These are phyloP conservation scores for Nannochloropsis oceanica DNA, from an alignment of 108 stramenopile species.

Conservation along the genomic window DNA sequence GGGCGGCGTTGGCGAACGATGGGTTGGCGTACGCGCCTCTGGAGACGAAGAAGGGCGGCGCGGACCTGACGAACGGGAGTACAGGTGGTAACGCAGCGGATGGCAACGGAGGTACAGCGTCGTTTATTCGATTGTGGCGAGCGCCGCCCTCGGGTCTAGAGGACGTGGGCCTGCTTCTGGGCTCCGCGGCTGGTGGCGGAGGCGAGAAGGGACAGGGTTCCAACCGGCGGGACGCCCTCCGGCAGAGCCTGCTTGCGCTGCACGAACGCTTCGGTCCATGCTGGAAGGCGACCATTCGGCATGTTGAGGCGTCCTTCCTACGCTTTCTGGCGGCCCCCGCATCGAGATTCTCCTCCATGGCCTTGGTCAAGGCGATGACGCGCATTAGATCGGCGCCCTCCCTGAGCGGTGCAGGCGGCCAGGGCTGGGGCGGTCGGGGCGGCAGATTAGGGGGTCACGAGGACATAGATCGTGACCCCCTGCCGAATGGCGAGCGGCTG, in stretches of 20 bases:
- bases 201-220: neutral
- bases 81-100: neutral
- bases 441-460: neutral
- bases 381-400: neutral
- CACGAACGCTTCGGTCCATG: neutral
- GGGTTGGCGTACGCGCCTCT: neutral
- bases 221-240: neutral
- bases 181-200: neutral
- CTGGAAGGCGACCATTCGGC: neutral
- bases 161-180: neutral
- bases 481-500: neutral
- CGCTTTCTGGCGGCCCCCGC: neutral
- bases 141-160: neutral
- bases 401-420: neutral
- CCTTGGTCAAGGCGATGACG: neutral
- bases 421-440: neutral
- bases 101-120: neutral
- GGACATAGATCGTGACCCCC: neutral
- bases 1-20: neutral
- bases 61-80: neutral
- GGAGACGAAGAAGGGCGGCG: neutral
- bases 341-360: neutral
- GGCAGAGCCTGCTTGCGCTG: neutral
- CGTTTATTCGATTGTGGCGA: neutral
- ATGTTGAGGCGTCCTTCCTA: neutral